Evolutionary conservation across 208 protist genomes (phyloP), one percentile per base, ranked within the genome.

Genomic region (Acanthamoeba sp.): DNA sequence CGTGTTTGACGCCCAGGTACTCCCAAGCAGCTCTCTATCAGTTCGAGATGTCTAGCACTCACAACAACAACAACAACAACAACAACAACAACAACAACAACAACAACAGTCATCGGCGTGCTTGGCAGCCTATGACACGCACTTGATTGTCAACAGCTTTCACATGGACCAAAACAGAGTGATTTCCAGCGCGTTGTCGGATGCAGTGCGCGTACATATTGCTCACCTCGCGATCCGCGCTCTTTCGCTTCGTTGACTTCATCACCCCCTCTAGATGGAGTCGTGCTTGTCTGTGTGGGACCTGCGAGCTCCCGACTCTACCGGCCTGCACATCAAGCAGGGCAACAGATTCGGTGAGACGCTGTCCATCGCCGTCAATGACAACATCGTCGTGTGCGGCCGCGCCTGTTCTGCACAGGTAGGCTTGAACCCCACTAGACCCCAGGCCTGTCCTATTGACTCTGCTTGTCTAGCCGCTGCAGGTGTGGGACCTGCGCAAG

Each of bases 401-500:
- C 34, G 27, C 18, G 5, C 71, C 71, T 38, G 18, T 24, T 40
- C 71, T 50, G 12, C 36, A 2, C 71, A 80, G 71, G 71, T 80
- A 36, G 5, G 71, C 14, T n/a, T n/a, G n/a, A n/a, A n/a, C n/a
- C n/a, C n/a, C n/a, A n/a, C n/a, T n/a, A n/a, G 24, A 22, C 16
- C 24, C 12, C 55, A 62, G 2, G 20, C 24, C 55, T n/a, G 55
- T 62, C 27, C 12, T 80, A 80, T 24, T 80, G 12, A n/a, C n/a
- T n/a, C n/a, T n/a, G n/a, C n/a, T n/a, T n/a, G n/a, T n/a, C n/a
- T n/a, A n/a, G n/a, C n/a, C n/a, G n/a, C 18, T 10, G 27, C 71
- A 80, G 71, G 34, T 80, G 71, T 80, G 71, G 71, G 71, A 80
- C 20, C 20, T 80, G 12, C 71, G 71, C 40, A 62, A 62, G 20